Base-by-base conservation (phyloP, 228 moss, liverwort and hornwort species). In the Sphagnum fallax region DNA sequence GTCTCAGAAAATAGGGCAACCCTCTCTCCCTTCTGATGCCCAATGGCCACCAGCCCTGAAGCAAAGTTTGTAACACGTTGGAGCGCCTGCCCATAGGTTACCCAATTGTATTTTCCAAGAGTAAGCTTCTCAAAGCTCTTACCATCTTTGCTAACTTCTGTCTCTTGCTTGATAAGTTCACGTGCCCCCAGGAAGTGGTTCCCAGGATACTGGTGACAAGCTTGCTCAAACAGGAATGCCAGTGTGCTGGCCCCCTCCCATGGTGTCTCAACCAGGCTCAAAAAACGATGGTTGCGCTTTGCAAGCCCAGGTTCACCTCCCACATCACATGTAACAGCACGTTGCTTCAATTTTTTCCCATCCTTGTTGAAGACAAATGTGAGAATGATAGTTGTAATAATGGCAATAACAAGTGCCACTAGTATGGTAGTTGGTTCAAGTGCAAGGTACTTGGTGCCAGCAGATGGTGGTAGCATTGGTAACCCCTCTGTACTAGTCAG, bases 201-300 rank as follows among this genome's bases (percentile, higher is more conserved):
- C 15, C 60, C 68, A 16, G 77, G n/a, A 65, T 78, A 52, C 5
- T 77, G 75, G 8, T 52, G 64, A 64, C 90, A 91, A n/a, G 87
- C 72, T 72, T 91, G 91, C 87, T 98, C 97, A 74, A 93, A 93
- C 49, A 93, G 53, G 64, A 75, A 74, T 60, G 89, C 80, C 53
- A 93, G 75, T n/a, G 85, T 98, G 67, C 87, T 80, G 51, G 90
- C 88, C 2, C 97, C 93, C 74, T 98, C 97, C 95, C 95, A 95
- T 53, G 91, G 91, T 16, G 90, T 88, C 85, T 91, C 91, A 75
- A 98, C 74, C 66, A 98, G 76, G 74, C 91, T 81, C 65, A 90
- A 78, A 70, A 90, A 98, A 50, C 93, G 84, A 50, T 80, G 80
- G 75, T 93, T 91, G 14, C 97, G 87, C 71, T 93, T 73, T 12